Conservation (phyloP, 2,329 filamentous ascomycete genomes). For the Aspergillus tubingensis region DNA sequence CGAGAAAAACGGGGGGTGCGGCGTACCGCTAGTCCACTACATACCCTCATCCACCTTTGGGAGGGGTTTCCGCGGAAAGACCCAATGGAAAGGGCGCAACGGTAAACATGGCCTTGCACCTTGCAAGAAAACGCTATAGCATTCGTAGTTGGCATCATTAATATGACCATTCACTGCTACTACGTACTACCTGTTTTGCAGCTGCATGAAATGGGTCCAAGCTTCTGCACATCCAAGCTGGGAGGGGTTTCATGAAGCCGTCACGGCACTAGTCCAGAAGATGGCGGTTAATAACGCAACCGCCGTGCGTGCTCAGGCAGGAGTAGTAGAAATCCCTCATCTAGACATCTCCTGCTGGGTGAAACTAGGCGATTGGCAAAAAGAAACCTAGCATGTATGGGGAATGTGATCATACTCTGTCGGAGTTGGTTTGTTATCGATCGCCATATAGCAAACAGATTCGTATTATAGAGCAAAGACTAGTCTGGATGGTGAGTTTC, state of each 20-base stretch:
- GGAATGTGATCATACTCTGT: too few relatives aligned
- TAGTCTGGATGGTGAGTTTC: constrained; percentile 8
- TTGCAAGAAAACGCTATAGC: neutral
- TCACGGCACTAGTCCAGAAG: neutral
- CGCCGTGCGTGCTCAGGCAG: neutral
- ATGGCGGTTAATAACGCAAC: constrained; percentile 1
- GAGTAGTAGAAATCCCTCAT: neutral
- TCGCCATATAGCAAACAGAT: too few relatives aligned
- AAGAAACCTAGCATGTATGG: too few relatives aligned
- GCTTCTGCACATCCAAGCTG: neutral
- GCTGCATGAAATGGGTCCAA: neutral
- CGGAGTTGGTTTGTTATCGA: too few relatives aligned
- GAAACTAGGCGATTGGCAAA: neutral
- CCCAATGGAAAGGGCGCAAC: constrained; percentile 6
- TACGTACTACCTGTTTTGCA: neutral
- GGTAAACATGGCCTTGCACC: constrained; percentile 4
- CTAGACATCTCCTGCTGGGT: neutral
- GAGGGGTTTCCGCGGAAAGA: constrained; percentile 17
- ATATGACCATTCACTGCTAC: neutral
- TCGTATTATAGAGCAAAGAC: neutral
- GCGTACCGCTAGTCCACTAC: neutral
- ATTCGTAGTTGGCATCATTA: neutral
- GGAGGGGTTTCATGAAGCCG: neutral
- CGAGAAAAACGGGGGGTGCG: neutral
- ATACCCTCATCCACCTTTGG: neutral